Percentiles rank a stretch among this genome's conserved stretches.
These are phyloP conservation scores for Xylariaceae sp. DNA, from an alignment of 2,329 filamentous ascomycete species.

Conservation along the genomic window DNA sequence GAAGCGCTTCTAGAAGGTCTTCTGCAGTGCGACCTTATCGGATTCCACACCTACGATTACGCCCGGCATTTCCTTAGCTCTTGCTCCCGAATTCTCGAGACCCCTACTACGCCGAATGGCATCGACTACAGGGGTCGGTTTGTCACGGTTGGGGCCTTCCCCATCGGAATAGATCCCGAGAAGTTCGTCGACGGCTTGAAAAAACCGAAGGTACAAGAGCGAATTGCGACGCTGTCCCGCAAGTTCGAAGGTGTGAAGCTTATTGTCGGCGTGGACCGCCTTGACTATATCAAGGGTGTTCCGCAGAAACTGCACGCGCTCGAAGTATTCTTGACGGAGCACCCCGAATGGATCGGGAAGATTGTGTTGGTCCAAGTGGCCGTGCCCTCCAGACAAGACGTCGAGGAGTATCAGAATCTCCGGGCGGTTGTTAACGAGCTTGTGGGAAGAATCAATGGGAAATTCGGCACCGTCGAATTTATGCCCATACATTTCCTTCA, in stretches of 20 bases:
- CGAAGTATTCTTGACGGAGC: conserved; percentile 94
- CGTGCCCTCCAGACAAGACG: conserved; percentile 90
- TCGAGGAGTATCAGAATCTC: conserved; percentile 97
- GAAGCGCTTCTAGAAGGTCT: conserved; percentile 86
- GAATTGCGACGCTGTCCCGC: conserved; percentile 79
- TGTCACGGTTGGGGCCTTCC: conserved; percentile 91
- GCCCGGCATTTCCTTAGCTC: conserved; percentile 96
- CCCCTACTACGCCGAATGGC: conserved; percentile 85
- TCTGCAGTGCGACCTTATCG: conserved; percentile 90
- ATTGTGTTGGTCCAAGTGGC: conserved; percentile 96
- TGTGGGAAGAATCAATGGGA: conserved; percentile 94
- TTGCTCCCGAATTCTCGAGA: conserved; percentile 88
- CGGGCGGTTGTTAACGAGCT: conserved; percentile 95
- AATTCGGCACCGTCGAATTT: conserved; percentile 95
- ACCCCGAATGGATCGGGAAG: conserved; percentile 97
- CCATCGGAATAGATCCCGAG: conserved; percentile 96
- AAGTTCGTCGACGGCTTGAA: conserved; percentile 91
- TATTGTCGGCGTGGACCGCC: conserved; percentile 92
- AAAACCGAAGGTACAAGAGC: conserved; percentile 82
- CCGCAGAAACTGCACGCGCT: conserved; percentile 96
- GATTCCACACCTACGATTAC: conserved; percentile 99
- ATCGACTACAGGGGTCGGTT: conserved; percentile 89
- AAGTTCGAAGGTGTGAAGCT: conserved; percentile 97
- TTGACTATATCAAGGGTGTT: conserved; percentile 99
- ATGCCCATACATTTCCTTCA: conserved; percentile 99